Conservation (phyloP, 2,329 filamentous ascomycete species). For the Venturia aucupariae region DNA sequence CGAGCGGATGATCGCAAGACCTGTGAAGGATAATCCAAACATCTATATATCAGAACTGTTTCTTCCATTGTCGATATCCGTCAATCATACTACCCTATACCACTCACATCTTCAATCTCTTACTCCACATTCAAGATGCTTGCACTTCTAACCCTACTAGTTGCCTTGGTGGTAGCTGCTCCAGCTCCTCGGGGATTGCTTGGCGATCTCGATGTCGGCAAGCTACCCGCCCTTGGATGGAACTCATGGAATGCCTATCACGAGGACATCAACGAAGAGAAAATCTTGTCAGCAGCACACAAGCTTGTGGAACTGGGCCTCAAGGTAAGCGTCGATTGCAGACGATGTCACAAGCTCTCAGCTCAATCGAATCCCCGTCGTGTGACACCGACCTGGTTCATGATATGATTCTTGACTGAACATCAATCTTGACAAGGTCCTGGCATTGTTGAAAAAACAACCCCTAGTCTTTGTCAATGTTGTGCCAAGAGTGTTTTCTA, state of each 20-base stretch:
- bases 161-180: neutral
- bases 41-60: neutral
- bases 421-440: neutral
- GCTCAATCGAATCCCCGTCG: neutral
- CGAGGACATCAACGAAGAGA: conserved; percentile 42
- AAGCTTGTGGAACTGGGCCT: conserved; percentile 42
- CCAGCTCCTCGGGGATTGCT: neutral
- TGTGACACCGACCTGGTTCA: neutral
- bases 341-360: neutral
- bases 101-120: neutral
- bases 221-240: conserved; percentile 27
- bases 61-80: neutral
- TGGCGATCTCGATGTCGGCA: conserved; percentile 15
- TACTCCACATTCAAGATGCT: neutral
- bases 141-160: neutral
- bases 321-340: conserved; percentile 21
- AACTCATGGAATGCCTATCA: conserved; percentile 46
- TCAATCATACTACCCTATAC: neutral
- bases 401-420: neutral
- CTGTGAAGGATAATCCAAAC: neutral
- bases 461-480: neutral
- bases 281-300: conserved; percentile 40
- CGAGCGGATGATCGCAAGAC: neutral
- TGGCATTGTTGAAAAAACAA: neutral
- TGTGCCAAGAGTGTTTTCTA: neutral